These are phyloP conservation scores for Galerina sulciceps DNA, from an alignment of 768 basidiomycete species.

Conservation along the genomic window DNA sequence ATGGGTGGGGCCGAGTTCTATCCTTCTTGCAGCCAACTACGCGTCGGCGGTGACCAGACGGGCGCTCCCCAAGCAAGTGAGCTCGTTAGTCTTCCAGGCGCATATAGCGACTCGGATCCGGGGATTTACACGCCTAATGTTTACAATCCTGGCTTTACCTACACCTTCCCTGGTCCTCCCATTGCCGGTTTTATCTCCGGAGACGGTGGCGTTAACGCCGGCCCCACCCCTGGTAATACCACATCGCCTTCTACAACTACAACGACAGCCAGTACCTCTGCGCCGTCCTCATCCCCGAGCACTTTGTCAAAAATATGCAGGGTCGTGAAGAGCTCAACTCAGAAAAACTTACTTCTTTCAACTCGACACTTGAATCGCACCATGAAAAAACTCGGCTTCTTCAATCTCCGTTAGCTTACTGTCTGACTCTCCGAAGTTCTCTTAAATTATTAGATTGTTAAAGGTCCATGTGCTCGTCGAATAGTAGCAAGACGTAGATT, in stretches of 20 bases:
- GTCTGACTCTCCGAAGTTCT: too few relatives aligned
- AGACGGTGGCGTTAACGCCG: neutral
- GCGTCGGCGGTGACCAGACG: constrained; percentile 55
- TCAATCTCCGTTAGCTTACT: too few relatives aligned
- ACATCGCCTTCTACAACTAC: neutral
- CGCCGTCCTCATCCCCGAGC: neutral
- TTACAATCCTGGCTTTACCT: constrained; percentile 32
- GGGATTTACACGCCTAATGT: constrained; percentile 63
- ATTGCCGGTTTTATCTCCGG: constrained; percentile 44
- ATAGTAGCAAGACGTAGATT: too few relatives aligned
- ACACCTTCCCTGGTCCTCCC: constrained; percentile 57
- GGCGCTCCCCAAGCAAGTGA: constrained; percentile 50
- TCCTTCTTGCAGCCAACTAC: constrained; percentile 67
- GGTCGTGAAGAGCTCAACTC: constrained; percentile 18
- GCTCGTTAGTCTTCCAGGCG: constrained; percentile 73
- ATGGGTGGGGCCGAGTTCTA: constrained; percentile 81
- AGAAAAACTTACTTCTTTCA: constrained; percentile 9
- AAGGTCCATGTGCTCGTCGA: too few relatives aligned
- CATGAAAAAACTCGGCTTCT: constrained; percentile 31
- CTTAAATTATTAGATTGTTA: too few relatives aligned
- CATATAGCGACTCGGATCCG: constrained; percentile 70
- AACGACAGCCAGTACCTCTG: neutral
- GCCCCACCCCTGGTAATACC: neutral
- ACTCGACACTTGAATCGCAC: constrained; percentile 34
- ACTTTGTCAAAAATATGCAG: constrained; percentile 16